Evolutionary conservation across 2,329 filamentous ascomycete species (phyloP).

Genomic region (Chaetomium globosum): DNA sequence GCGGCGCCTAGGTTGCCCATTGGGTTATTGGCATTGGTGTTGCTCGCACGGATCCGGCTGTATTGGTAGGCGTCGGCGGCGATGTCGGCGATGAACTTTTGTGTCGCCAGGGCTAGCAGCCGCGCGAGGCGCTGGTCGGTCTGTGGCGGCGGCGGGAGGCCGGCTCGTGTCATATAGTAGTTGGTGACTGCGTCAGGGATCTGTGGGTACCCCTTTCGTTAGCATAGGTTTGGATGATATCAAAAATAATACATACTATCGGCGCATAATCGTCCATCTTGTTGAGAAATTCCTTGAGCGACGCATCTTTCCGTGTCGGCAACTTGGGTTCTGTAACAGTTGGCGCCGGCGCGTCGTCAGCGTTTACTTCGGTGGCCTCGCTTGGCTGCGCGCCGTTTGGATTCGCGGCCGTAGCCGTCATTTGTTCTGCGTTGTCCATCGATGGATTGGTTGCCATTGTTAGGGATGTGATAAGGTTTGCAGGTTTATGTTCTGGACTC

Average conservation of each 20-base stretch:
- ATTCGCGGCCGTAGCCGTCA: slow-evolving; percentile 20
- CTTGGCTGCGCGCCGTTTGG: slow-evolving; percentile 31
- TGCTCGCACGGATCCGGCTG: slow-evolving; percentile 90
- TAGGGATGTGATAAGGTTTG: background rate
- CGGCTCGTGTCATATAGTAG: slow-evolving; percentile 96
- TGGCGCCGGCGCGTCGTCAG: slow-evolving; percentile 12
- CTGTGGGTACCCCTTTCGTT: slow-evolving; percentile 51
- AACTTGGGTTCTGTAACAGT: slow-evolving; percentile 60
- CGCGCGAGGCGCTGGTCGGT: slow-evolving; percentile 89
- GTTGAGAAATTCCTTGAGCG: slow-evolving; percentile 84
- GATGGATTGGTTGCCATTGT: slow-evolving; percentile 35
- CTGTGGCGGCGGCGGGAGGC: slow-evolving; percentile 87
- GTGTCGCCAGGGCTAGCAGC: slow-evolving; percentile 92
- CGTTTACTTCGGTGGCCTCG: slow-evolving; percentile 8
- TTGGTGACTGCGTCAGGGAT: slow-evolving; percentile 97
- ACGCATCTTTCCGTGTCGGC: slow-evolving; percentile 86
- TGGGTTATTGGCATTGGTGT: slow-evolving; percentile 84
- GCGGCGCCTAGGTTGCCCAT: slow-evolving; percentile 83
- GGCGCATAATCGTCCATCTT: slow-evolving; percentile 99
- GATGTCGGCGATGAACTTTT: slow-evolving; percentile 98
- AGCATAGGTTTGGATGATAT: background rate
- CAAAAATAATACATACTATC: slow-evolving; percentile 66
- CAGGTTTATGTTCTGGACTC: background rate
- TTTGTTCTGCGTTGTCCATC: slow-evolving; percentile 34
- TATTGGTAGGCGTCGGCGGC: slow-evolving; percentile 98